Evolutionary conservation across 257 asterid species (phyloP).

Genomic region (Linaria vulgaris): DNA sequence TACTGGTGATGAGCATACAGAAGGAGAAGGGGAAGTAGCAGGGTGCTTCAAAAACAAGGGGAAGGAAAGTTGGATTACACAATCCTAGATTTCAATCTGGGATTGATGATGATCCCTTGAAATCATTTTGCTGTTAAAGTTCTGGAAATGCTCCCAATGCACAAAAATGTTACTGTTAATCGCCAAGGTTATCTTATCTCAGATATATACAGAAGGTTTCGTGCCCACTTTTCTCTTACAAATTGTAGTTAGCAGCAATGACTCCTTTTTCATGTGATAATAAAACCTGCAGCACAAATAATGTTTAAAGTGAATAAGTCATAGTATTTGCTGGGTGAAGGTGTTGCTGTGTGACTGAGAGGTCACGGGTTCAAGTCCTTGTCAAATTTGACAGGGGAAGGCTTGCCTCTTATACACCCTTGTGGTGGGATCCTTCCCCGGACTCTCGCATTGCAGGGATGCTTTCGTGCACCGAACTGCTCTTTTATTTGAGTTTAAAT

Average conservation of each 20-base stretch:
- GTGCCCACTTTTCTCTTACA: background rate
- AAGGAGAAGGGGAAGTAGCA: background rate
- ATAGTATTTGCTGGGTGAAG: too few relatives aligned
- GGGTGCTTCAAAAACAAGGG: background rate
- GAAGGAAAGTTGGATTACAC: background rate
- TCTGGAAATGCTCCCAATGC: constrained; percentile 6
- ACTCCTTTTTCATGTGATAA: background rate
- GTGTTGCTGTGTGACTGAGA: too few relatives aligned
- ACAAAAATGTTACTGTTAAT: constrained; percentile 6
- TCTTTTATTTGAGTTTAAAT: background rate
- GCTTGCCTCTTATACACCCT: too few relatives aligned
- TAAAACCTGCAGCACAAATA: background rate
- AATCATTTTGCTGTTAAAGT: background rate
- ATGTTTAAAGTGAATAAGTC: constrained; percentile 5
- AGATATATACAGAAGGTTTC: background rate
- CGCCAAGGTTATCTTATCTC: constrained; percentile 1
- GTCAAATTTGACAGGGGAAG: too few relatives aligned
- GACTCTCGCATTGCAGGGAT: too few relatives aligned
- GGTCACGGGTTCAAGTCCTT: too few relatives aligned
- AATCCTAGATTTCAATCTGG: too few relatives aligned
- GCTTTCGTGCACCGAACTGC: too few relatives aligned
- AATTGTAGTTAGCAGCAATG: background rate
- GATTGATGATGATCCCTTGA: background rate
- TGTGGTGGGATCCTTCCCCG: too few relatives aligned
- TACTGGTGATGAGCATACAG: background rate